These are phyloP conservation scores for Iris macrosiphon DNA, from an alignment of 106 monocot species.

Conservation along the genomic window DNA sequence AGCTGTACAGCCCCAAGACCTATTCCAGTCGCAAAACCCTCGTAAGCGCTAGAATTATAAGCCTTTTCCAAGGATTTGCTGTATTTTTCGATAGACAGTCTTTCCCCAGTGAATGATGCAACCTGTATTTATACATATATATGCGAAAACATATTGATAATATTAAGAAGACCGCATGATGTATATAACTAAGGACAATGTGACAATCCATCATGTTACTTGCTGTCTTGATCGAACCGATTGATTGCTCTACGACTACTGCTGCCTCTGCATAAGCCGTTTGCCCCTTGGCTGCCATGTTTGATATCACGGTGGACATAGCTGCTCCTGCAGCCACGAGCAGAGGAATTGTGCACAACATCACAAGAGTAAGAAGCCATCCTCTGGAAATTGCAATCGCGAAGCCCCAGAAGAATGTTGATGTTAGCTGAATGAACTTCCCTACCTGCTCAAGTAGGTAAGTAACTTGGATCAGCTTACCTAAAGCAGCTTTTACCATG, in stretches of 20 bases:
- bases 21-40: constrained; percentile 45
- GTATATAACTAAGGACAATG: no score
- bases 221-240: constrained; percentile 76
- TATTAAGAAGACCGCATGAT: no score
- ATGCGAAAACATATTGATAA: no score
- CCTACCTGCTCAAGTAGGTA: constrained; percentile 35
- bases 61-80: constrained; percentile 28
- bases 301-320: constrained; percentile 36
- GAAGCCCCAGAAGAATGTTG: constrained; percentile 73
- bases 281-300: constrained; percentile 54
- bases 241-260: constrained; percentile 58
- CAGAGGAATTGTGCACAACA: constrained; percentile 58
- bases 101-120: constrained; percentile 70
- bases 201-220: not conserved
- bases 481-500: no score
- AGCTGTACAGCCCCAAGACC: constrained; percentile 43
- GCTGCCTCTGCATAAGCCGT: constrained; percentile 57
- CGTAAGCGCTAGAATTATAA: constrained; percentile 38
- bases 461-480: not conserved
- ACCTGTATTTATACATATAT: constrained; percentile 40
- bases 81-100: constrained; percentile 34
- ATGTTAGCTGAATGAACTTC: constrained; percentile 56
- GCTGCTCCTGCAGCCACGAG: constrained; percentile 46
- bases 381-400: constrained; percentile 58
- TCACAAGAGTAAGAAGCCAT: constrained; percentile 81